Evolutionary conservation across 164 flowering plant genomes (phyloP).

Genomic region (Kingdonia uniflora): DNA sequence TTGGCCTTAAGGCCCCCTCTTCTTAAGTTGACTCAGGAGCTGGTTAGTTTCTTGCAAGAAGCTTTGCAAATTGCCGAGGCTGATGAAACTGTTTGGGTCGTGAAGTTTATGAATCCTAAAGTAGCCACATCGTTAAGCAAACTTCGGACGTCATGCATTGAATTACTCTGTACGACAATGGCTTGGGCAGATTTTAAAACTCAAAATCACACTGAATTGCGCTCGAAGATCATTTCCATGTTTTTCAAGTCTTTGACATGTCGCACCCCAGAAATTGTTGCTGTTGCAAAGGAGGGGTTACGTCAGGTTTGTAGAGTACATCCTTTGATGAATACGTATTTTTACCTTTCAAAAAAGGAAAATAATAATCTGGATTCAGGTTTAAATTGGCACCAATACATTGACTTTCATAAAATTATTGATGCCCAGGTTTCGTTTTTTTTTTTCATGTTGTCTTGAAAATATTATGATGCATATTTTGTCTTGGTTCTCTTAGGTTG

Average conservation of each 20-base stretch:
- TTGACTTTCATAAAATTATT: no score
- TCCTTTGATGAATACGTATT: no score
- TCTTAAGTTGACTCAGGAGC: constrained; percentile 79
- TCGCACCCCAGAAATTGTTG: constrained; percentile 89
- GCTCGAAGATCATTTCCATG: constrained; percentile 93
- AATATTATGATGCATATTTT: background rate
- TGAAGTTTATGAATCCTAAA: constrained; percentile 85
- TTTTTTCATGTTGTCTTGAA: no score
- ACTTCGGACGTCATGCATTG: constrained; percentile 94
- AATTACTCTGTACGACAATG: constrained; percentile 98
- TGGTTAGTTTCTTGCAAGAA: constrained; percentile 91
- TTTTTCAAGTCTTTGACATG: constrained; percentile 95
- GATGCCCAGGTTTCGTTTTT: no score
- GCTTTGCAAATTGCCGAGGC: constrained; percentile 97
- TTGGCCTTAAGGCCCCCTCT: constrained; percentile 97
- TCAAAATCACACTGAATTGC: constrained; percentile 76
- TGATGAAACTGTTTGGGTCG: constrained; percentile 92
- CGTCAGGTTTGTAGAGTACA: constrained; percentile 91
- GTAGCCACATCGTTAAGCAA: constrained; percentile 72
- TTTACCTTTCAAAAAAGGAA: background rate
- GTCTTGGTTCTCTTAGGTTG: constrained; percentile 41
- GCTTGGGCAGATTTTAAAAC: constrained; percentile 97
- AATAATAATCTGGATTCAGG: no score
- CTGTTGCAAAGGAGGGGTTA: constrained; percentile 97
- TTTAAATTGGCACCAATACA: no score